Evolutionary conservation across 345 rosid species (phyloP), one percentile per base, ranked within the genome.

Genomic region (Murraya koenigii): DNA sequence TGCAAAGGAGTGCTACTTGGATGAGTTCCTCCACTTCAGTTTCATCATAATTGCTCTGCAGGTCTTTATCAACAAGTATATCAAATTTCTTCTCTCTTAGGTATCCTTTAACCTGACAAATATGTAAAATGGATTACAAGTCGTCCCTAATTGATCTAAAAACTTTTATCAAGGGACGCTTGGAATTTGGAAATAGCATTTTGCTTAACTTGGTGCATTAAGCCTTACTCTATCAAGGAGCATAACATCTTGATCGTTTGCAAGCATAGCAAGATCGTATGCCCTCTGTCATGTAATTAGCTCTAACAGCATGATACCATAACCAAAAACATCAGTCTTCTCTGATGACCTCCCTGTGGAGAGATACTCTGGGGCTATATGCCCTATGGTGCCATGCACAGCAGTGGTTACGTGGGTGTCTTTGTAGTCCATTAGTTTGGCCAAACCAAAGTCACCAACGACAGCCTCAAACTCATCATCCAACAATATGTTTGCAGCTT

Each of bases 391-490:
- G 30, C 82, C 82, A 52, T 71, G 82, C 22, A 80, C 79, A 22
- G 76, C 79, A 36, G 82, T 80, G 5, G 82, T 80, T 14, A 80
- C 79, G n/a, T 75, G 79, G 15, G 79, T 62, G 38, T 75, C 82
- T 35, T 69, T 80, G 61, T 75, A 75, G 36, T 80, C 76, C 72
- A 80, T 75, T 38, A 75, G 79, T 64, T 61, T 80, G 36, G 82
- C 82, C 52, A 80, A 80, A 17, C 82, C 79, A 55, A 80, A 80
- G 36, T 80, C 82, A 33, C 82, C 82, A 69, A 80, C 82, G 7
- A 69, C 82, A 4, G 79, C 82, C 54, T 75, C 82, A 41, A 75
- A 80, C 41, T 80, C 76, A 55, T 75, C 79, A 30, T 80, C 82
- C 79, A 80, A 69, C 68, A 80, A 71, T 60, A 80, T 75, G 41